Conservation (phyloP, 306 rosid species). For the Cajanus cajan region DNA sequence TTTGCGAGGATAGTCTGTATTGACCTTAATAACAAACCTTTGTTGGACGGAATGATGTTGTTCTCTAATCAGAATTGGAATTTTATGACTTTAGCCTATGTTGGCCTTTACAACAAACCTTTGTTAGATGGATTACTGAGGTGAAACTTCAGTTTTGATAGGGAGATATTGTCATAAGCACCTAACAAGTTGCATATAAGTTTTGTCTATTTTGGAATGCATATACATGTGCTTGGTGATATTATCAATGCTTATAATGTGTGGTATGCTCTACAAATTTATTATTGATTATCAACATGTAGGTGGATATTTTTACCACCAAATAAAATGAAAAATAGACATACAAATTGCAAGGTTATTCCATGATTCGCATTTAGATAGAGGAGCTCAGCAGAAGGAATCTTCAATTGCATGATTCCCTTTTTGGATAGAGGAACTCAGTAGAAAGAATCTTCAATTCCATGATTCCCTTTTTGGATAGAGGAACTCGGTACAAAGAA, state of each 20-base stretch:
- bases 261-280: background rate
- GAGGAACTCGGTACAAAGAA: background rate
- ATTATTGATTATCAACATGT: background rate
- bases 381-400: background rate
- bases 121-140: background rate
- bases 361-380: background rate
- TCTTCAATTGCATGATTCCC: background rate
- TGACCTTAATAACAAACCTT: too few relatives aligned
- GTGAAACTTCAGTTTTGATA: background rate
- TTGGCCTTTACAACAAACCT: background rate
- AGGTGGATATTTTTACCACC: background rate
- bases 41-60: too few relatives aligned
- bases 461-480: background rate
- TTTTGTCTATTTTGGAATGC: background rate
- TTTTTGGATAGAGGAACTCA: background rate
- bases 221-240: background rate
- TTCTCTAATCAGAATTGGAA: background rate
- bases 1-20: too few relatives aligned
- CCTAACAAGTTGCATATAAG: background rate
- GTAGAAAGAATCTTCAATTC: background rate
- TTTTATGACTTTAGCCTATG: background rate
- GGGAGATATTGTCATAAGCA: background rate
- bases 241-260: background rate
- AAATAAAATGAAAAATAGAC: background rate
- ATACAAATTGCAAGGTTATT: background rate